These are phyloP conservation scores for Tricholoma sp. DNA, from an alignment of 768 basidiomycete genomes.

Conservation along the genomic window DNA sequence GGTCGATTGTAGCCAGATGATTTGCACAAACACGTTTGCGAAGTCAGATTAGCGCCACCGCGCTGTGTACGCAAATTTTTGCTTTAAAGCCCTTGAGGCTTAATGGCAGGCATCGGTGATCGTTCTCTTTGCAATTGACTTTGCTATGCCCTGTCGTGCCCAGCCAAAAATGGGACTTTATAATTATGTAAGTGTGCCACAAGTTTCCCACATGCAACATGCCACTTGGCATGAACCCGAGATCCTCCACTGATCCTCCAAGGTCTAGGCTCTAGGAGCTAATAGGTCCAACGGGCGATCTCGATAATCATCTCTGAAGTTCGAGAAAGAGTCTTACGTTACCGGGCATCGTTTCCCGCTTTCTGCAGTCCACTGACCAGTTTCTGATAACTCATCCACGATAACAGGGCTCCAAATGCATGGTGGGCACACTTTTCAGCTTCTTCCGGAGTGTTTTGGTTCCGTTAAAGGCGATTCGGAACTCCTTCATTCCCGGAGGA, in stretches of 20 bases:
- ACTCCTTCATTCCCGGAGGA: not conserved
- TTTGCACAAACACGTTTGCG: slow-evolving; percentile 3
- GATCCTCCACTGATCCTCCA: too few relatives aligned
- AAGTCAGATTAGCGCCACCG: slow-evolving; percentile 8
- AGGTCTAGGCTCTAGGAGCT: too few relatives aligned
- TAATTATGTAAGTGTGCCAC: too few relatives aligned
- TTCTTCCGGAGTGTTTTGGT: not conserved
- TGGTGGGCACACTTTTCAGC: not conserved
- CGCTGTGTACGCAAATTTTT: not conserved
- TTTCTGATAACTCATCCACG: not conserved
- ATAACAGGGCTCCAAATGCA: not conserved
- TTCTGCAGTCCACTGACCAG: not conserved
- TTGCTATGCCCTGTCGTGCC: too few relatives aligned
- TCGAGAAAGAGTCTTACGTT: not conserved
- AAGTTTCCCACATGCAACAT: too few relatives aligned
- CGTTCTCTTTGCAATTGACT: not conserved
- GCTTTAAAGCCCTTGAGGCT: slow-evolving; percentile 5
- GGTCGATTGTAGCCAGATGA: slow-evolving; percentile 10
- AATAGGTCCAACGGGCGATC: too few relatives aligned
- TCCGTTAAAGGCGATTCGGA: not conserved
- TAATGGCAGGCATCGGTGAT: slow-evolving; percentile 4
- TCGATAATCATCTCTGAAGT: too few relatives aligned
- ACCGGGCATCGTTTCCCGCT: not conserved
- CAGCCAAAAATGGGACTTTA: too few relatives aligned
- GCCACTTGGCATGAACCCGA: too few relatives aligned